Conservation (phyloP, 1,139 yeast species). For the Magnusiomyces fungicola region DNA sequence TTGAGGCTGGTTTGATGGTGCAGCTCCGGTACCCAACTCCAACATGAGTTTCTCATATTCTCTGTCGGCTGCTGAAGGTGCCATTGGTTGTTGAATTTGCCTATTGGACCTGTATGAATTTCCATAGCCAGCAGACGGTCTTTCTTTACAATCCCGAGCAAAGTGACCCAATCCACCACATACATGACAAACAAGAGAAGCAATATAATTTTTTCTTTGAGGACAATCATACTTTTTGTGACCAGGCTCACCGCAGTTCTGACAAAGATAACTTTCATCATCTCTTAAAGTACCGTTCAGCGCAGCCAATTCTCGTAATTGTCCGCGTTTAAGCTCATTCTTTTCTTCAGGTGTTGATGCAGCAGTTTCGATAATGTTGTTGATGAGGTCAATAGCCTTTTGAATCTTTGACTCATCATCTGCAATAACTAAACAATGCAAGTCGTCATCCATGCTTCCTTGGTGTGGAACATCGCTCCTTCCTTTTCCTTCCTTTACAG, state of each 20-base stretch:
- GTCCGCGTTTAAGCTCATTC: slow-evolving; percentile 85
- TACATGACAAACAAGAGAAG: slow-evolving; percentile 58
- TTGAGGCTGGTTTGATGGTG: slow-evolving; percentile 3
- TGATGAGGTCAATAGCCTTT: slow-evolving; percentile 67
- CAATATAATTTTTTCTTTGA: slow-evolving; percentile 44
- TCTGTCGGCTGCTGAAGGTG: slow-evolving; percentile 33
- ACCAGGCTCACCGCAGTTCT: slow-evolving; percentile 52
- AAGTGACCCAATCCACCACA: slow-evolving; percentile 86
- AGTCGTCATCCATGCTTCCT: slow-evolving; percentile 58
- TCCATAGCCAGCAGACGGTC: slow-evolving; percentile 21
- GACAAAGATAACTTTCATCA: slow-evolving; percentile 62
- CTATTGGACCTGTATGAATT: slow-evolving; percentile 17
- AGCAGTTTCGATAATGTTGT: slow-evolving; percentile 69
- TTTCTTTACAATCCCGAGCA: slow-evolving; percentile 71
- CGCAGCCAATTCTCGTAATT: slow-evolving; percentile 83
- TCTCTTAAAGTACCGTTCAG: slow-evolving; percentile 91
- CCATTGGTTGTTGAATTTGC: slow-evolving; percentile 15
- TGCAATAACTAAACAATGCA: slow-evolving; percentile 83
- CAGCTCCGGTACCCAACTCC: slow-evolving; percentile 38
- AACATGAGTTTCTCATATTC: slow-evolving; percentile 48
- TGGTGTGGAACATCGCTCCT: slow-evolving; percentile 40
- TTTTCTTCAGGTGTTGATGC: slow-evolving; percentile 88
- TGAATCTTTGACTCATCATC: slow-evolving; percentile 73
- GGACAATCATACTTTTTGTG: slow-evolving; percentile 61
- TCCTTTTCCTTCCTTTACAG: slow-evolving; percentile 85